These are phyloP conservation scores for Physcomitrium patens DNA, from an alignment of 225 moss, liverwort and hornwort genomes.

Conservation along the genomic window DNA sequence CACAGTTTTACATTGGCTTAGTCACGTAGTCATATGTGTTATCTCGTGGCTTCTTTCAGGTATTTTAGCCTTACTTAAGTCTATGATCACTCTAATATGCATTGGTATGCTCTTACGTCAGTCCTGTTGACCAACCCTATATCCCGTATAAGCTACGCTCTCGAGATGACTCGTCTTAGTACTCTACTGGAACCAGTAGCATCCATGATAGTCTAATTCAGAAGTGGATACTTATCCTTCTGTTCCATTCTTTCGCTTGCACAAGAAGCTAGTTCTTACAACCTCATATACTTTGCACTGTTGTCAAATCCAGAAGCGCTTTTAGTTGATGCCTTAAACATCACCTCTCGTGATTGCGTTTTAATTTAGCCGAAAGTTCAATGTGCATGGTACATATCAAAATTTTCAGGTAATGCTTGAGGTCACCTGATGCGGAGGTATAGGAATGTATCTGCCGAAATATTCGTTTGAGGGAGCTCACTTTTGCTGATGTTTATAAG, in stretches of 20 bases:
- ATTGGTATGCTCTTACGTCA: neutral
- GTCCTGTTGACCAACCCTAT: neutral
- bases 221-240: neutral
- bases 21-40: neutral
- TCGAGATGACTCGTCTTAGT: neutral
- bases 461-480: neutral
- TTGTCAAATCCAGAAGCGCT: neutral
- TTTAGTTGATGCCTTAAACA: neutral
- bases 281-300: neutral
- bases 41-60: neutral
- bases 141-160: neutral
- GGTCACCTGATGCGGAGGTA: neutral
- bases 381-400: neutral
- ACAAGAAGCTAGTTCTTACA: no score
- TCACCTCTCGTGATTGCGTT: neutral
- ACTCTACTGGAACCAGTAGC: neutral
- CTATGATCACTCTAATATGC: neutral
- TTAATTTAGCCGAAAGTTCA: neutral
- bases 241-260: no score
- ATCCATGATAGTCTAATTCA: conserved; percentile 14
- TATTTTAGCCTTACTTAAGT: neutral
- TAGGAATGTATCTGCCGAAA: neutral
- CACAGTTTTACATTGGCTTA: neutral
- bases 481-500: neutral
- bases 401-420: neutral